Conservation (phyloP, 139 green algal genomes). For the Chlorella sp. region DNA sequence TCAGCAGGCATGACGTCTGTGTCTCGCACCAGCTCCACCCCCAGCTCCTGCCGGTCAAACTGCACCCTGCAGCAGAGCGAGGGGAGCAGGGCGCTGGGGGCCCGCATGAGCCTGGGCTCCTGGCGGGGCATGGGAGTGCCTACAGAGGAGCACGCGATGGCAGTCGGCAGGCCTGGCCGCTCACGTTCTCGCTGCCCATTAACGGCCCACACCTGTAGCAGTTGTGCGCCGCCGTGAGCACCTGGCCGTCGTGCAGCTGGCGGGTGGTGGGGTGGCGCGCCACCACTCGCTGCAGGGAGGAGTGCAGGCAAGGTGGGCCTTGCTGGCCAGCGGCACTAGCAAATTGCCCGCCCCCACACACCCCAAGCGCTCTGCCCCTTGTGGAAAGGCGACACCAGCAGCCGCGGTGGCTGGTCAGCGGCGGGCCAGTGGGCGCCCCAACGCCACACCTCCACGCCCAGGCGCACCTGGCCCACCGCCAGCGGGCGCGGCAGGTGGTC, state of each 20-base stretch:
- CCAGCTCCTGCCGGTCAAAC: constrained; percentile 85
- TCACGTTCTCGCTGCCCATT: background rate
- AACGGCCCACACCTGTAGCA: constrained; percentile 64
- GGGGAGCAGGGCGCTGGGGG: too few relatives aligned
- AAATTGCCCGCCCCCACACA: too few relatives aligned
- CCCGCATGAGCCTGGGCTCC: background rate
- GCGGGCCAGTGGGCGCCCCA: too few relatives aligned
- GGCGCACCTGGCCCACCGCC: constrained; percentile 58
- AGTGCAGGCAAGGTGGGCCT: too few relatives aligned
- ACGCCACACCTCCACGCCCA: too few relatives aligned
- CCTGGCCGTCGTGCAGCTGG: constrained; percentile 81
- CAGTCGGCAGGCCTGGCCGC: background rate
- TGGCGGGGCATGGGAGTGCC: background rate
- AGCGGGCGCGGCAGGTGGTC: constrained; percentile 69
- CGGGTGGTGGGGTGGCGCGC: constrained; percentile 82
- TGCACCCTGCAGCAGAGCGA: constrained; percentile 67
- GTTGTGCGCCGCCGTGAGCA: constrained; percentile 80
- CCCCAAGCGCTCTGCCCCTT: too few relatives aligned
- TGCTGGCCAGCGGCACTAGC: too few relatives aligned
- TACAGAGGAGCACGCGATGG: background rate
- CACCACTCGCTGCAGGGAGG: constrained; percentile 71
- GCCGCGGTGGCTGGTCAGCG: too few relatives aligned
- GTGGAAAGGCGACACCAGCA: too few relatives aligned
- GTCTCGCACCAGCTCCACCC: constrained; percentile 83
- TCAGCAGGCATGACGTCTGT: constrained; percentile 74